A percentile compares a stretch with the other conserved stretches of the same genome.
Evolutionary conservation across 345 rosid species (phyloP).

Genomic region (Lenwebbia sp.): DNA sequence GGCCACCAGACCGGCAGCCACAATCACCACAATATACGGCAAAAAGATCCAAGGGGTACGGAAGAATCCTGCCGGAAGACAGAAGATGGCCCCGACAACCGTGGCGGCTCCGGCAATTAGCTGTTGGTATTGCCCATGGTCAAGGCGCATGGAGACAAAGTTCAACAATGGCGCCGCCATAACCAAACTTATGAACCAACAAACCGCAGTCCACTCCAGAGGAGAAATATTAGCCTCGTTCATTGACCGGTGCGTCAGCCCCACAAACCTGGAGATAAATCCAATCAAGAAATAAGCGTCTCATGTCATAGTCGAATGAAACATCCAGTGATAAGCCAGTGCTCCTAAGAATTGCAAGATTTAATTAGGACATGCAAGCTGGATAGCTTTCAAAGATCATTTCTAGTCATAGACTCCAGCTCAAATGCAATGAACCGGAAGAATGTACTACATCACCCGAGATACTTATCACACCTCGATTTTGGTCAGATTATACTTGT

Average conservation of each 20-base stretch:
- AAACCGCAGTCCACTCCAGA: constrained; percentile 48
- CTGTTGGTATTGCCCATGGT: constrained; percentile 22
- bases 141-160: constrained; percentile 29
- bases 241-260: constrained; percentile 14
- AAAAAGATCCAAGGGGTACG: constrained; percentile 35
- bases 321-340: background rate
- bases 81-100: constrained; percentile 35
- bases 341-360: background rate
- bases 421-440: background rate
- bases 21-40: constrained; percentile 27
- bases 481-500: background rate
- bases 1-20: constrained; percentile 19
- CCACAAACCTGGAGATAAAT: constrained; percentile 25
- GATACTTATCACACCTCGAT: background rate
- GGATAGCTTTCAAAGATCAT: background rate
- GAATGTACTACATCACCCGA: background rate
- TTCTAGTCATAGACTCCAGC: background rate
- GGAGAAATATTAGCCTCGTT: constrained; percentile 27
- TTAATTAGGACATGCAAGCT: background rate
- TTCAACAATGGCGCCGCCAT: constrained; percentile 20
- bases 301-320: background rate
- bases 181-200: constrained; percentile 44
- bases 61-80: constrained; percentile 51
- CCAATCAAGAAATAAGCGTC: background rate
- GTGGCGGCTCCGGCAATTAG: constrained; percentile 37